Base-by-base conservation (phyloP, 495 filamentous ascomycete genomes). In the Talaromyces stipitatus region DNA sequence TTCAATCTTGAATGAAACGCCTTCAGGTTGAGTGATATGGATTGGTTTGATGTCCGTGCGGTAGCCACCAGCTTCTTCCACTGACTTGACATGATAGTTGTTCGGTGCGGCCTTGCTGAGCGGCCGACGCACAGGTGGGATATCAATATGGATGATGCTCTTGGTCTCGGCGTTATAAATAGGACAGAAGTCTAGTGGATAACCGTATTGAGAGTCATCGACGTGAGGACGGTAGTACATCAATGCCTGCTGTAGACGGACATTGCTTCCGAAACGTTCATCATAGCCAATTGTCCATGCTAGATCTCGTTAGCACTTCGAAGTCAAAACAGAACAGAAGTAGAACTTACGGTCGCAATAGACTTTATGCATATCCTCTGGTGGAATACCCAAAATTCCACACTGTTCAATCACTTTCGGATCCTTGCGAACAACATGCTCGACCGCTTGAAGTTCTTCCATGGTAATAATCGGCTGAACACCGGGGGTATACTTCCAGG, bases 211-310 rank as follows among this genome's bases (percentile, higher is more conserved):
- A 63, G 82, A 88, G 71, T 92, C 89, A 64, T 97, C 92, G 38
- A 86, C 59, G 62, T 91, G 79, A 14, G 91, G 92, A 23, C 92
- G 84, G 69, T 96, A 97, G 76, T 97, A 97, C 89, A 96, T 95
- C 33, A 97, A 74, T 14, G 91, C 92, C 69, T 97, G 92, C 66
- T 97, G 92, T 14, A 96, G 80, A 56, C 92, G 86, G 27, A 90
- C 78, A 30, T 77, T 79, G 63, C 72, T 91, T 52, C 92, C 91
- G 62, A 91, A 92, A 5, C 92, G 85, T 74, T 95, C 91, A 64
- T 97, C 92, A 63, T 90, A 95, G 18, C 92, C 92, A 71, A 97
- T 96, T 12, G 92, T 96, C 92, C 92, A 97, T 11, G 92, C 90
- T 89, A 60, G 3, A 47, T 9, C 45, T 28, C 9, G 48, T 66